phyloP scores from a whole-genome alignment of 176 grass and related monocot genomes.

The Oryza glaberrima region DNA sequence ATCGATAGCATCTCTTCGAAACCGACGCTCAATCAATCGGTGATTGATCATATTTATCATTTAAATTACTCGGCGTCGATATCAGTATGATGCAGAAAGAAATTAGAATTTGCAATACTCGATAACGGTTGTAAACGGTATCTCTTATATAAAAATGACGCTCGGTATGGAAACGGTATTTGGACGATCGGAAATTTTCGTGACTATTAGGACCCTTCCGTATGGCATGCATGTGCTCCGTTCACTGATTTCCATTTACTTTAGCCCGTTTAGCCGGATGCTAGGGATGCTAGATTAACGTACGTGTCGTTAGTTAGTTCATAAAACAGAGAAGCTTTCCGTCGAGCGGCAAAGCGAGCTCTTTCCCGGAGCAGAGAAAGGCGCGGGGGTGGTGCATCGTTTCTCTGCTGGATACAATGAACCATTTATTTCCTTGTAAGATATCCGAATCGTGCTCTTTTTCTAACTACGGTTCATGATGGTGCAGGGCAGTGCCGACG shows the following conservation, averaged over 20 bases:
- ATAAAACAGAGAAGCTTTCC: neutral
- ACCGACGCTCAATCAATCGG: too few relatives aligned
- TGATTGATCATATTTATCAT: too few relatives aligned
- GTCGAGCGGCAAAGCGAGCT: slow-evolving; percentile 3
- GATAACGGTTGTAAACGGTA: too few relatives aligned
- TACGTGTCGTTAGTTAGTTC: neutral
- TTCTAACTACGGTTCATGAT: slow-evolving; percentile 42
- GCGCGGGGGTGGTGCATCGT: neutral
- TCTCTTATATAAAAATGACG: too few relatives aligned
- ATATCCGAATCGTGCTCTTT: slow-evolving; percentile 23
- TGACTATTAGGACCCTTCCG: too few relatives aligned
- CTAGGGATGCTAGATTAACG: neutral
- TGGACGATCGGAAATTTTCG: too few relatives aligned
- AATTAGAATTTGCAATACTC: too few relatives aligned
- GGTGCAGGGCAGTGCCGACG: slow-evolving; percentile 32
- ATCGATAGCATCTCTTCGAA: too few relatives aligned
- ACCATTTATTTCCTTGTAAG: slow-evolving; percentile 35
- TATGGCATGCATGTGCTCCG: neutral
- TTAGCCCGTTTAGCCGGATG: neutral
- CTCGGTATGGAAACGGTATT: too few relatives aligned
- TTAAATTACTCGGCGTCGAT: too few relatives aligned
- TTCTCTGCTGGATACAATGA: neutral
- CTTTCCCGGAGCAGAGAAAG: neutral
- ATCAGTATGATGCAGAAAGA: too few relatives aligned
- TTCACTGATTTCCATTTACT: neutral